Base-by-base conservation (phyloP, 345 rosid species). In the Salix brachista region DNA sequence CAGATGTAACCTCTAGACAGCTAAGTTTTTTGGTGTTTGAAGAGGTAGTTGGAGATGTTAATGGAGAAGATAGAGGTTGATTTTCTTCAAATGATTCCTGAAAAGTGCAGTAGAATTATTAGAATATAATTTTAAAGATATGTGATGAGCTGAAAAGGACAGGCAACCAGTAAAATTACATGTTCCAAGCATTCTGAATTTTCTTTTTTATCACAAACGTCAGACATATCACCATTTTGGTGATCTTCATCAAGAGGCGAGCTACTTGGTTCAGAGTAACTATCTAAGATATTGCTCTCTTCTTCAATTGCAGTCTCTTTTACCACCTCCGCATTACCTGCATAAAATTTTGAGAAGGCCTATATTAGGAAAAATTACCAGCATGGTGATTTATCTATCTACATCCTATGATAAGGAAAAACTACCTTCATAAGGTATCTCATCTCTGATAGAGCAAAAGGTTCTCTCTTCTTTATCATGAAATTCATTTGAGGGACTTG, bases 371-470 rank as follows among this genome's bases (percentile, higher is more conserved):
- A 42, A 70, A 5, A 25, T 76, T 46, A 74, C 26, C 46, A 36
- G 44, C 14, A 52, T 54, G 46, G 74, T 30, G 8, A 56, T 8
- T 48, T 39, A 69, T 30, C 76, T 44, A 75, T 28, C 34, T 37
- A 77, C 64, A 39, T 48, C 68, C 61, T 50, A 75, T 71, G 50
- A 58, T 50, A 39, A 80, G 18, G 2, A 66, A 66, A 36, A 23
- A 42, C 30, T 87, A 93, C 98, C 98, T 87, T 69, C 76, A 13
- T 81, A 80, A 75, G 58, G 72, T 48, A 54, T 80, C 80, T 81
- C 82, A 21, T 86, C 85, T 67, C 67, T 60, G 10, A 18, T 62
- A 34, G 76, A 73, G 52, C 52, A 69, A 11, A 44, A 67, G 12
- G 48, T 80, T 78, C 80, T 88, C 42, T 80, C 91, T 30, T 75